Conservation (phyloP, 331 rosid species). For the Rosa hybrid region DNA sequence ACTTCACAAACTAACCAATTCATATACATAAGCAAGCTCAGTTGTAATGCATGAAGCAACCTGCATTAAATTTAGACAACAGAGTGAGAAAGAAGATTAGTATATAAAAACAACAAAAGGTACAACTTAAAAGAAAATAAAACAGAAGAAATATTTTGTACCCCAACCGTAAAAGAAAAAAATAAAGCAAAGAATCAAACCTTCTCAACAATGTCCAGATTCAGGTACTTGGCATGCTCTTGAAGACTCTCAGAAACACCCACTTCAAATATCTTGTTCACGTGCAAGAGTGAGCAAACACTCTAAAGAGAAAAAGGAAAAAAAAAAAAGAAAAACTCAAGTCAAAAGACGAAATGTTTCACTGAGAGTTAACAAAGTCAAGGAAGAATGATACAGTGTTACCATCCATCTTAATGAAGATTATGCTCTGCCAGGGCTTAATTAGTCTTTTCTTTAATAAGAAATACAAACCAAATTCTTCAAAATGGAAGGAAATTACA, state of each 20-base stretch:
- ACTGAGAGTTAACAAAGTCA: background rate
- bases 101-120: background rate
- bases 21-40: constrained; percentile 87
- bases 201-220: constrained; percentile 78
- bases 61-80: constrained; percentile 41
- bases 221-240: constrained; percentile 61
- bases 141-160: constrained; percentile 22
- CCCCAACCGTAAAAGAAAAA: background rate
- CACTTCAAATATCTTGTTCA: constrained; percentile 92
- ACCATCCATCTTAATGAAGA: background rate
- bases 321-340: background rate
- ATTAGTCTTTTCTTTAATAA: background rate
- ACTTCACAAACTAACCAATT: constrained; percentile 61
- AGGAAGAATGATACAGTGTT: background rate
- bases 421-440: background rate
- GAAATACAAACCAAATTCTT: background rate
- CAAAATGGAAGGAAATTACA: background rate
- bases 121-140: constrained; percentile 26
- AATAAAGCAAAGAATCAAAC: constrained; percentile 24
- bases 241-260: constrained; percentile 88
- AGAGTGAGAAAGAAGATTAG: constrained; percentile 11
- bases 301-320: constrained; percentile 45
- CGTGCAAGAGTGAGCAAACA: constrained; percentile 80
- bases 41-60: constrained; percentile 77
- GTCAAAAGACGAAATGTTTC: constrained; percentile 19